Conservation (phyloP, 225 moss, liverwort and hornwort genomes). For the Anthoceros angustus region DNA sequence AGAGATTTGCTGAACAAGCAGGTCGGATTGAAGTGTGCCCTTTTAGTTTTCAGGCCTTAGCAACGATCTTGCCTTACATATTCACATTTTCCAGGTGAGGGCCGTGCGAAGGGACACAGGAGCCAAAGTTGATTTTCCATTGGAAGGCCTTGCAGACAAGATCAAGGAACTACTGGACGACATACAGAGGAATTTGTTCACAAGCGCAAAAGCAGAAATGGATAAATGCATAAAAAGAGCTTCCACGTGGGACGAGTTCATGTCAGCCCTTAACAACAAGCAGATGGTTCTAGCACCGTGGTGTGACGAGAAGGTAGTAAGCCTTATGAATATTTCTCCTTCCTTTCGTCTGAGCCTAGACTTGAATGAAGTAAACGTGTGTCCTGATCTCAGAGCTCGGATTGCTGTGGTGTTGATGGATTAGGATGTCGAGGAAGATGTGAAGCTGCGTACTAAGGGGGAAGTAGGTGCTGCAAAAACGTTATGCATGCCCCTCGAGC, state of each 20-base stretch:
- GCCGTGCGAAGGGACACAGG: conserved; percentile 26
- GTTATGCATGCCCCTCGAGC: conserved; percentile 85
- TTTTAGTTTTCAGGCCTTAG: neutral
- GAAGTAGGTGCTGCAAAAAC: conserved; percentile 84
- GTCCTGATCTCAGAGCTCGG: neutral
- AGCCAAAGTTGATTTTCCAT: conserved; percentile 14
- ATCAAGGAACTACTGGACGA: conserved; percentile 20
- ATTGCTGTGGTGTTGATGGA: neutral
- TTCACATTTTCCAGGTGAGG: conserved; percentile 18
- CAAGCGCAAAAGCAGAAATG: conserved; percentile 44
- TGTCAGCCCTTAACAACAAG: conserved; percentile 56
- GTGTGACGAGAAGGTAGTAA: conserved; percentile 74
- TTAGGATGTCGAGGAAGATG: conserved; percentile 74
- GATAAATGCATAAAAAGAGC: conserved; percentile 39
- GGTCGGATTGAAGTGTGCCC: conserved; percentile 18
- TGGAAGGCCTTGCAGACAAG: conserved; percentile 30
- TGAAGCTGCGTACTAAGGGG: conserved; percentile 67
- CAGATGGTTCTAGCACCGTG: conserved; percentile 94
- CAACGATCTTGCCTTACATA: neutral
- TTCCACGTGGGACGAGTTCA: conserved; percentile 56
- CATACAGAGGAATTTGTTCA: conserved; percentile 42
- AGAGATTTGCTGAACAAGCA: conserved; percentile 61
- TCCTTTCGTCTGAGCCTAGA: neutral
- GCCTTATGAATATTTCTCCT: neutral
- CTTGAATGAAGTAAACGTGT: neutral